A percentile compares a stretch with the other conserved stretches of the same genome.
Conservation (phyloP, 768 basidiomycete genomes). For the Kondoa subrosea region DNA sequence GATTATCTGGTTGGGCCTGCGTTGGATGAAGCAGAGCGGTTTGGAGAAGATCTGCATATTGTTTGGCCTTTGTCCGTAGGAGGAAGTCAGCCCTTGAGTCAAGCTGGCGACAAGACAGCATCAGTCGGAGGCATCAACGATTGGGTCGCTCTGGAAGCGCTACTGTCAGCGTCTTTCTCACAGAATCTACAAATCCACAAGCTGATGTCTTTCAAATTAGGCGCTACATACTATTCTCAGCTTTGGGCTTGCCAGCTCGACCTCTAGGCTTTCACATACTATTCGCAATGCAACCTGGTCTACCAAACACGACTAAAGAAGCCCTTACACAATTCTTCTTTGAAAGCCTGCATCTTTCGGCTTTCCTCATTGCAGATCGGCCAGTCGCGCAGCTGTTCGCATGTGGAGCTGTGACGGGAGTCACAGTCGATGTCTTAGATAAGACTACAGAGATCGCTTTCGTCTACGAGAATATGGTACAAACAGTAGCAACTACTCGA, state of each 20-base stretch:
- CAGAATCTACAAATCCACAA: not conserved
- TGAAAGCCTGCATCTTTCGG: conserved; percentile 78
- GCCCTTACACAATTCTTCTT: conserved; percentile 69
- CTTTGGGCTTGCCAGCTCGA: conserved; percentile 55
- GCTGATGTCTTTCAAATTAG: conserved; percentile 34
- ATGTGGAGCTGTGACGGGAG: conserved; percentile 49
- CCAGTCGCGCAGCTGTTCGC: conserved; percentile 72
- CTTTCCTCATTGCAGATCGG: conserved; percentile 60
- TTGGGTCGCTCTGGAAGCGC: conserved; percentile 70
- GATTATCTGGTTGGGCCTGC: conserved; percentile 69
- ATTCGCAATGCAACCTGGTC: conserved; percentile 49
- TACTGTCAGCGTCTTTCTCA: conserved; percentile 48
- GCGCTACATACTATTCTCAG: conserved; percentile 66
- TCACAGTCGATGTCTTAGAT: conserved; percentile 66
- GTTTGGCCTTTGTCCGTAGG: conserved; percentile 54
- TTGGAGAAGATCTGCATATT: conserved; percentile 53
- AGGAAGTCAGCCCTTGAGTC: not conserved
- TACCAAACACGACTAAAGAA: conserved; percentile 53
- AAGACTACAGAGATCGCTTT: conserved; percentile 55
- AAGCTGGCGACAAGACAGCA: not conserved
- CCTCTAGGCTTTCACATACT: conserved; percentile 79
- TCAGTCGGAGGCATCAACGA: conserved; percentile 38
- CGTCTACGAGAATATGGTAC: conserved; percentile 54
- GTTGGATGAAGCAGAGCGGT: conserved; percentile 60
- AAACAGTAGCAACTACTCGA: conserved; percentile 42